Conservation (phyloP, 78 protist species). For the Thecamonas trahens region DNA sequence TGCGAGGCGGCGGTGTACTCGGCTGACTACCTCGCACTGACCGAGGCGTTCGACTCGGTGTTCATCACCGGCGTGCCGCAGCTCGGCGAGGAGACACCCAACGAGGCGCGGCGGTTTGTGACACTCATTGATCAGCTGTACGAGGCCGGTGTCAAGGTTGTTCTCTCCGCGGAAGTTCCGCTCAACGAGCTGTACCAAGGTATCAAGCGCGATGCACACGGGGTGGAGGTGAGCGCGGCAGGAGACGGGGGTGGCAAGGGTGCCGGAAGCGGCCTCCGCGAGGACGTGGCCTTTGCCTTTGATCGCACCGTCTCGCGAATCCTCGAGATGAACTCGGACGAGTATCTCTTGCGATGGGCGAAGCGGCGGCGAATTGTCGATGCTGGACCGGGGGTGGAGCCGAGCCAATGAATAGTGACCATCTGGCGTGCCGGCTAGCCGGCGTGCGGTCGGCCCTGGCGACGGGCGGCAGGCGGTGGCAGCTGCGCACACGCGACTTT, state of each 20-base stretch:
- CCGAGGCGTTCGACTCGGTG: constrained; percentile 57
- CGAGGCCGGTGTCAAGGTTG: constrained; percentile 51
- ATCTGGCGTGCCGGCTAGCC: no score
- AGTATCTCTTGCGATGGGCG: no score
- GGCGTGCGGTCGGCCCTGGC: no score
- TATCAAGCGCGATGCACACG: background rate
- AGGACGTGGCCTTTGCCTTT: constrained; percentile 71
- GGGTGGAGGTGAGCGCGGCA: constrained; percentile 1
- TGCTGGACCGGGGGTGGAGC: no score
- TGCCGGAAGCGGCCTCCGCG: constrained; percentile 24
- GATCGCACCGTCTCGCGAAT: constrained; percentile 65
- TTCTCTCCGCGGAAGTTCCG: constrained; percentile 46
- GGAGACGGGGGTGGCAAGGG: constrained; percentile 1
- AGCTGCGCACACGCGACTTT: no score
- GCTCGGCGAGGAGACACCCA: constrained; percentile 40
- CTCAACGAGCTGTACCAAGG: constrained; percentile 41
- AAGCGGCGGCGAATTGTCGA: no score
- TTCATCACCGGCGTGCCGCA: constrained; percentile 51
- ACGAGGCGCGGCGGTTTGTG: constrained; percentile 78
- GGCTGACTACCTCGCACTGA: constrained; percentile 69
- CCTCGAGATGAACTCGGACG: constrained; percentile 75
- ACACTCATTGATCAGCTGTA: constrained; percentile 72
- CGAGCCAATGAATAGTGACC: no score
- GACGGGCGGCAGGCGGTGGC: no score
- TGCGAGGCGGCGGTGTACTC: constrained; percentile 65